Base-by-base conservation (phyloP, 1,284 basidiomycete genomes). In the Thecaphora frezii region DNA sequence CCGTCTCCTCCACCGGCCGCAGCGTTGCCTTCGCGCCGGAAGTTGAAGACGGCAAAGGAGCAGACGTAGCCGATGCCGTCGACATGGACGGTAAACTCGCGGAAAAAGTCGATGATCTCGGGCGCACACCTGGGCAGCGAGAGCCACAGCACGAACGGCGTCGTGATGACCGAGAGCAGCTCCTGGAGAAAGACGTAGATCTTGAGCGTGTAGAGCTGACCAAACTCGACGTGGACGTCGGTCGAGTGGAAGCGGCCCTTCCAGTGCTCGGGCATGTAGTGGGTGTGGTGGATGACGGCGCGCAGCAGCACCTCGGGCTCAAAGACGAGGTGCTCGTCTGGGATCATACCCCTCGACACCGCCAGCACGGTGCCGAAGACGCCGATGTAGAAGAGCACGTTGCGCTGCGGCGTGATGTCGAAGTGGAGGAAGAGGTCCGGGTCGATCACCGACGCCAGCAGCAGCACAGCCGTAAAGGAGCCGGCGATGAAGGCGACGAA, bases 21-120 rank as follows among this genome's bases (percentile, higher is more conserved):
- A 18, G 24, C 36, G 38, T 10, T 25, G 51, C 54, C 22, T 41
- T 55, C 19, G 58, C 92, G 82, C 79, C 91, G 87, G 80, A 97
- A 97, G 79, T 97, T 93, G 77, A 98, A 98, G 52, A 96, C 93
- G 1, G 94, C 96, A 81, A 97, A 98, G 58, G 89, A 92, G 78
- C 96, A 98, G 10, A 98, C 91, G 74, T 96, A 94, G 12, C 96
- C 94, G 2, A 96, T 84, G 1, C 93, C 91, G 69, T 97, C 93
- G 28, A 98, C 89, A 79, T 97, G 93, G 1, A 98, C 88, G 0
- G 92, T 90, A 76, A 96, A 97, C 81, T 69, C 64, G n/a, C 74
- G 51, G 48, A 76, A 63, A 30, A 76, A 76, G 56, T 74, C 73
- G 52, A 76, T 69, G 51, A 74, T 44, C 8, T 57, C 70, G 8